These are phyloP conservation scores for Pyricularia sp. DNA, from an alignment of 2,329 filamentous ascomycete genomes.

Conservation along the genomic window DNA sequence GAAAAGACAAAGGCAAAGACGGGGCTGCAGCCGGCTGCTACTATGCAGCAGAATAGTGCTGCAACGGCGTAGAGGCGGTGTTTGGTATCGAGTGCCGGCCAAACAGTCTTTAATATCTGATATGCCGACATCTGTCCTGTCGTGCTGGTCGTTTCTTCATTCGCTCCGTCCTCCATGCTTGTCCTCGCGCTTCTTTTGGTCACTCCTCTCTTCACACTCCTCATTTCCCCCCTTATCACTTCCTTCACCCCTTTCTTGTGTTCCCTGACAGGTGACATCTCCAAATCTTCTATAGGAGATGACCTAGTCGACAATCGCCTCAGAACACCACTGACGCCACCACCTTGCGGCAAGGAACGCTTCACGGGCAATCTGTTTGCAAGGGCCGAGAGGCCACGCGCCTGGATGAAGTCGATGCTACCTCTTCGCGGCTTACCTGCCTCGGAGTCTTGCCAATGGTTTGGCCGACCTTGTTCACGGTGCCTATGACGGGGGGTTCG, in stretches of 20 bases:
- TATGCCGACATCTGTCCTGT: constrained; percentile 24
- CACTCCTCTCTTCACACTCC: too few relatives aligned
- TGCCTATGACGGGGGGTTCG: background rate
- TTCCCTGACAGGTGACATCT: background rate
- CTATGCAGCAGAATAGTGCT: constrained; percentile 51
- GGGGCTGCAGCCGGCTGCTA: constrained; percentile 55
- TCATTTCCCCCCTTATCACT: too few relatives aligned
- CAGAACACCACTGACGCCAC: background rate
- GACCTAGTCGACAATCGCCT: background rate
- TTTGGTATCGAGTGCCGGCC: constrained; percentile 48
- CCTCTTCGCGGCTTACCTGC: background rate
- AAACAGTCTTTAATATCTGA: constrained; percentile 58
- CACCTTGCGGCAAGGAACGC: background rate
- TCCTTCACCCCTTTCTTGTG: background rate
- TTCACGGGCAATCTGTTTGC: background rate
- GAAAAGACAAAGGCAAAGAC: constrained; percentile 70
- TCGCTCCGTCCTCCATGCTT: too few relatives aligned
- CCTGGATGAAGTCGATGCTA: constrained; percentile 1
- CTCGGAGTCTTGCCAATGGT: background rate
- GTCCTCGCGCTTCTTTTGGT: too few relatives aligned
- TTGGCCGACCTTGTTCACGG: background rate
- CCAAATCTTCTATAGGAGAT: background rate
- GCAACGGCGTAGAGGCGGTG: constrained; percentile 46
- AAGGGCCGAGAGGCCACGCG: background rate
- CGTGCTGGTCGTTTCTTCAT: background rate